These are phyloP conservation scores for Saccharomycopsis javanensis DNA, from an alignment of 805 yeast species.

Conservation along the genomic window DNA sequence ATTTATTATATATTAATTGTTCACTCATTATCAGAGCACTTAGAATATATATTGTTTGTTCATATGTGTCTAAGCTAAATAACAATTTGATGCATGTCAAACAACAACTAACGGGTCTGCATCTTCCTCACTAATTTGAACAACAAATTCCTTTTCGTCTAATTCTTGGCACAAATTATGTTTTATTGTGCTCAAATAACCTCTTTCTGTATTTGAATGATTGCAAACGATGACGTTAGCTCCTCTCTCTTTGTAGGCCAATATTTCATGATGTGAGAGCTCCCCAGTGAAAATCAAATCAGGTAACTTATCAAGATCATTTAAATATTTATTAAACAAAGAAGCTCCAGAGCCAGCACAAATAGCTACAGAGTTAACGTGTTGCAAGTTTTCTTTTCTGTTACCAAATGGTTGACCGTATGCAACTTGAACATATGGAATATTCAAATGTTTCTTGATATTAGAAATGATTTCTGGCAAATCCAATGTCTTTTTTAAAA, in stretches of 20 bases:
- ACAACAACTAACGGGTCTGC: slow-evolving; percentile 48
- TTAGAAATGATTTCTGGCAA: slow-evolving; percentile 37
- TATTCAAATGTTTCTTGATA: slow-evolving; percentile 43
- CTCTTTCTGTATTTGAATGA: slow-evolving; percentile 90
- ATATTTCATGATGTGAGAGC: slow-evolving; percentile 84
- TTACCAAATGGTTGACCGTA: slow-evolving; percentile 23
- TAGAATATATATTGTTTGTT: too few species aligned
- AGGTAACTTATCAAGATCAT: slow-evolving; percentile 34
- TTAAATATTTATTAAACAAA: slow-evolving; percentile 53
- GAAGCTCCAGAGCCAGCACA: slow-evolving; percentile 95
- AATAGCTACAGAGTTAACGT: slow-evolving; percentile 54
- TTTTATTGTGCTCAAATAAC: slow-evolving; percentile 52
- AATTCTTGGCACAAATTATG: slow-evolving; percentile 39
- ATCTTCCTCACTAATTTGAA: slow-evolving; percentile 48
- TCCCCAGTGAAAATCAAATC: slow-evolving; percentile 89
- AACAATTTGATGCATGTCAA: too few species aligned
- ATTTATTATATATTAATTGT: too few species aligned
- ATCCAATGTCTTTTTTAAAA: slow-evolving; percentile 34
- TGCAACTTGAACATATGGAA: slow-evolving; percentile 59
- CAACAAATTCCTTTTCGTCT: slow-evolving; percentile 26
- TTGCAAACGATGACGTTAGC: slow-evolving; percentile 67
- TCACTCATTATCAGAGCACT: too few species aligned
- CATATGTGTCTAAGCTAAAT: neutral
- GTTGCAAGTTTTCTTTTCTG: slow-evolving; percentile 21
- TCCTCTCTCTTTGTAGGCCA: slow-evolving; percentile 62